phyloP scores from a whole-genome alignment of 31 red algal genomes.

The Odonthalia washingtoniensis region DNA sequence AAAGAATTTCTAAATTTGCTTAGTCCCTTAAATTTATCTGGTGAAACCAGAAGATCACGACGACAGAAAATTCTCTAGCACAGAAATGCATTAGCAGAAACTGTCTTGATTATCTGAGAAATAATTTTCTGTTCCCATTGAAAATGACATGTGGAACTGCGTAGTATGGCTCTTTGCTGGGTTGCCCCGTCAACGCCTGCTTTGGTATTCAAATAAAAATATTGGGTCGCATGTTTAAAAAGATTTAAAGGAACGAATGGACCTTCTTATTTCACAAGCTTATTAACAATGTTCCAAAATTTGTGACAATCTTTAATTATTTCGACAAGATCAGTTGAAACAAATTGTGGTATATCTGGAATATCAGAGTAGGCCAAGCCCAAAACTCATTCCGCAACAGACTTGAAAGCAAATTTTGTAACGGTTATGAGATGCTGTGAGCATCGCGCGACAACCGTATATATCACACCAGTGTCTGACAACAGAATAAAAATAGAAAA shows the following conservation, averaged over 20 bases:
- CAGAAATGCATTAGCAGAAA: slow-evolving; percentile 47
- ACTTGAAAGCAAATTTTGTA: background rate
- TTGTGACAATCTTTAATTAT: too few species aligned
- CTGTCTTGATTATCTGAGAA: slow-evolving; percentile 41
- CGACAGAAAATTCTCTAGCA: slow-evolving; percentile 43
- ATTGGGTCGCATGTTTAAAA: too few species aligned
- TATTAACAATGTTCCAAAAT: too few species aligned
- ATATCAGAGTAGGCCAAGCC: background rate
- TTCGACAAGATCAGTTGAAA: slow-evolving; percentile 13
- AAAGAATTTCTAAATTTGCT: slow-evolving; percentile 35
- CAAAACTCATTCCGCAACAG: background rate
- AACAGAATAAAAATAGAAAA: too few species aligned
- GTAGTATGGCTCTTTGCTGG: slow-evolving; percentile 32
- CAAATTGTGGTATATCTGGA: background rate
- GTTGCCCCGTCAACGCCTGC: slow-evolving; percentile 50
- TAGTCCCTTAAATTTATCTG: slow-evolving; percentile 22
- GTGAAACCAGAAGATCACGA: slow-evolving; percentile 36
- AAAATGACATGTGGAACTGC: slow-evolving; percentile 47
- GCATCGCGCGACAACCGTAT: too few species aligned
- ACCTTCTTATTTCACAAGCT: too few species aligned
- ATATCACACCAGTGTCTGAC: too few species aligned
- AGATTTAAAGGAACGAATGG: too few species aligned
- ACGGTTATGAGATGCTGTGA: too few species aligned
- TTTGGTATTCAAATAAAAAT: too few species aligned
- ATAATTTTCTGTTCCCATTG: slow-evolving; percentile 59